phyloP scores from a whole-genome alignment of 2,329 filamentous ascomycete species.

The Sphaerulina populicola region DNA sequence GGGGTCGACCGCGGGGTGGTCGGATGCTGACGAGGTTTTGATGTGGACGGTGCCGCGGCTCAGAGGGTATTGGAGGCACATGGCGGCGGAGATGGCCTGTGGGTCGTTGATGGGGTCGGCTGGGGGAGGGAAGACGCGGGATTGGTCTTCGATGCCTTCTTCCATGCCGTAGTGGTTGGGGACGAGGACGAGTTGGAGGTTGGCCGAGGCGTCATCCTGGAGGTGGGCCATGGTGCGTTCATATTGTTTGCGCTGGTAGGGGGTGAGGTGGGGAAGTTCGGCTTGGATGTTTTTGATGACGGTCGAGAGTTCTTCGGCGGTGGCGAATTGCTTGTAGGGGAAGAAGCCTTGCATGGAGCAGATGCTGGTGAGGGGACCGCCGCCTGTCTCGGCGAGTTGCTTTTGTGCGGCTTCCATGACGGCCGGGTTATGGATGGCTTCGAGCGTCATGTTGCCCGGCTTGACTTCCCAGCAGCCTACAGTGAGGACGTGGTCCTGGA shows the following conservation, averaged over 20 bases:
- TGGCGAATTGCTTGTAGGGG: conserved; percentile 32
- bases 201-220: conserved; percentile 32
- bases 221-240: conserved; percentile 32
- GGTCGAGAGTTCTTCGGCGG: conserved; percentile 29
- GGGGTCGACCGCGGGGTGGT: conserved; percentile 24
- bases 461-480: conserved; percentile 25
- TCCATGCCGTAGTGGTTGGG: conserved; percentile 27
- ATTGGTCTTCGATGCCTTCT: conserved; percentile 27
- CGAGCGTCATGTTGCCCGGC: conserved; percentile 25
- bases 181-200: conserved; percentile 34
- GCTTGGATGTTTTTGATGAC: conserved; percentile 29
- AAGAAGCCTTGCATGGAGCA: conserved; percentile 34
- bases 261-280: conserved; percentile 22
- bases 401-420: conserved; percentile 31
- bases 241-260: conserved; percentile 33
- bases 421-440: conserved; percentile 29
- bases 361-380: conserved; percentile 30
- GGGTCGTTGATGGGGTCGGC: conserved; percentile 16
- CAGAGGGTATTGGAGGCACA: conserved; percentile 30
- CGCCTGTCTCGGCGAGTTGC: conserved; percentile 27
- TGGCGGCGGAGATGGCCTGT: conserved; percentile 23
- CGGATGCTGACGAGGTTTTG: conserved; percentile 22
- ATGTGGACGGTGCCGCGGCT: conserved; percentile 31
- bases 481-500: conserved; percentile 41
- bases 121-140: conserved; percentile 24